Evolutionary conservation across 2,329 filamentous ascomycete species (phyloP), one percentile per base, ranked within the genome.

Genomic region (Alternaria conjuncta): DNA sequence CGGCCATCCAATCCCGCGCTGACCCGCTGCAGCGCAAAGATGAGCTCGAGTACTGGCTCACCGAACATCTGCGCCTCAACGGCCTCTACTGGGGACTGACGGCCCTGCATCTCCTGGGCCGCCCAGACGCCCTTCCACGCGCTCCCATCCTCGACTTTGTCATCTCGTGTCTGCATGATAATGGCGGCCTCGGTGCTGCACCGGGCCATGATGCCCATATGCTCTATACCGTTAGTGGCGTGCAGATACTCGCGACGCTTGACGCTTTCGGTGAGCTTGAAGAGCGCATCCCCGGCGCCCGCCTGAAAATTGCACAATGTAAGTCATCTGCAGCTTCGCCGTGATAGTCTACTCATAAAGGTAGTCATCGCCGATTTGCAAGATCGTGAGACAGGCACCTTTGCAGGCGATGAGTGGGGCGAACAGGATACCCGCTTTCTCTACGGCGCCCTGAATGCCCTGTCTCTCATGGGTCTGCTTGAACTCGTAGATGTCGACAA

Each of bases 21-120:
- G 76, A 84, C 74, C 65, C 66, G 75, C 72, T 75, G 72, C 82
- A 91, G 89, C 90, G 92, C 78, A 94, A 92, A 83, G 94, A 98
- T 85, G 93, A 97, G 82, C 90, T 97, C 73, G 94, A 97, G 80
- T 99, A 98, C 84, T 97, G 95, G 92, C 86, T 98, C 78, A 99
- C 96, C 13, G 95, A 99, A 82, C 96, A 99, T 79, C 86, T 99
- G 70, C 93, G 96, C 65, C 87, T 99, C 61, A 97, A 96, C 79
- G 96, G 96, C 47, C 88, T 99, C 51, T 99, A 99, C 82, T 99
- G 96, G 96, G 96, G 96, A 13, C 83, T 99, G 61, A 96, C 90
- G 7, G 91, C 95, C 7, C 87, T 98, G 44, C 92, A 97, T 83
- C 86, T 98, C 26, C 88, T 99, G 63, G 88, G 90, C 53, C 90